phyloP scores from a whole-genome alignment of 169 alveolate species.

The Ophryocystis elektroscirrha region DNA sequence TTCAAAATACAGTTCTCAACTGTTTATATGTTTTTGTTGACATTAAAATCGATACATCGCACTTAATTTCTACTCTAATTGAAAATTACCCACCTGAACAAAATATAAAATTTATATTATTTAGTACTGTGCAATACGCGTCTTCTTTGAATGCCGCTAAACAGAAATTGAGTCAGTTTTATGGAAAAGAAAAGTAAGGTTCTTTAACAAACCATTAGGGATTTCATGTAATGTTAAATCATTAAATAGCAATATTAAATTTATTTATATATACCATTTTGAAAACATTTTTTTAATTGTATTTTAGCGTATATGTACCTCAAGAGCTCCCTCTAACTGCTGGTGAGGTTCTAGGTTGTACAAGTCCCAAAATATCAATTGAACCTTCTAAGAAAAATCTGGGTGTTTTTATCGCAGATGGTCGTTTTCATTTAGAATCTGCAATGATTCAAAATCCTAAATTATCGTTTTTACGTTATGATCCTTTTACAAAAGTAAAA shows the following conservation, averaged over 20 bases:
- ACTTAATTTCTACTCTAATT: conserved; percentile 51
- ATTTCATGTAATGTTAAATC: too few relatives aligned
- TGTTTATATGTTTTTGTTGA: conserved; percentile 84
- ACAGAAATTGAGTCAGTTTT: neutral
- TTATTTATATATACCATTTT: conserved; percentile 22
- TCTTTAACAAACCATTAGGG: too few relatives aligned
- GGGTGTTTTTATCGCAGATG: conserved; percentile 82
- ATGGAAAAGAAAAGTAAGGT: neutral
- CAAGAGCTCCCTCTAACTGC: conserved; percentile 80
- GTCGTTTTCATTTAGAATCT: conserved; percentile 96
- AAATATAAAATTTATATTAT: conserved; percentile 39
- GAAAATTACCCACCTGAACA: conserved; percentile 26
- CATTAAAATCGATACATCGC: conserved; percentile 58
- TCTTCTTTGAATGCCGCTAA: conserved; percentile 1
- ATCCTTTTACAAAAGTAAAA: conserved; percentile 18
- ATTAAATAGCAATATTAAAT: too few relatives aligned
- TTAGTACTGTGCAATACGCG: conserved; percentile 63
- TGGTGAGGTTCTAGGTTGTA: conserved; percentile 89
- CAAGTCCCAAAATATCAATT: conserved; percentile 20
- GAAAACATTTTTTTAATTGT: conserved; percentile 28
- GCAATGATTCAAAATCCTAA: conserved; percentile 89
- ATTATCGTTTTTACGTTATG: conserved; percentile 55
- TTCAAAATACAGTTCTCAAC: conserved; percentile 35
- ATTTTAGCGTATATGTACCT: conserved; percentile 47
- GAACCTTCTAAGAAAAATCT: conserved; percentile 1